Evolutionary conservation across 1,139 yeast genomes (phyloP), one percentile per base, ranked within the genome.

Genomic region (Lizanozyma gosingica): DNA sequence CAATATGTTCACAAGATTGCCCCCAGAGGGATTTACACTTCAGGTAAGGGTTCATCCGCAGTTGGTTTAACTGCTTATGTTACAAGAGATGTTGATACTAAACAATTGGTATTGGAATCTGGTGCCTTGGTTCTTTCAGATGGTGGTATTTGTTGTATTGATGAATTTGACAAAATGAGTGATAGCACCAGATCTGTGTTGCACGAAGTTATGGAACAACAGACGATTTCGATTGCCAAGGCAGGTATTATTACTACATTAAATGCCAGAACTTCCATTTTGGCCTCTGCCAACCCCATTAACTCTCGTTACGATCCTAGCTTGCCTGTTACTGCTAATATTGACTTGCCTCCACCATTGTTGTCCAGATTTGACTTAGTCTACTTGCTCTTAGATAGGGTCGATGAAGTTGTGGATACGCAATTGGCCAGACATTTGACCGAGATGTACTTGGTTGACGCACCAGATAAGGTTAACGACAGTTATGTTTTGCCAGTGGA

Each of bases 121-220:
- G 99, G 99, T 60, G 99, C 99, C 0, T 73, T 92, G 49, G 98
- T 92, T 11, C 71, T 92, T 40, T 87, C 97, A 4, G 99, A 92
- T 63, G 98, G 98, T 43, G 99, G 99, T 67, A 82, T 92, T 41
- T 92, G 98, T 67, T 94, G 98, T 65, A 92, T 92, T 59, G 99
- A 92, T 67, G 99, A 92, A 66, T 92, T 92, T 56, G 99, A 92
- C 64, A 92, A 92, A 62, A 92, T 92, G 99, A 77, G 83, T 45
- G 98, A 92, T 52, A 67, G 95, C 2, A 92, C 98, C 0, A 71
- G 98, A 54, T 87, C 97, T 2, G 97, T 92, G 14, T 68, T 92
- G 44, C 99, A 92, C 60, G 98, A 92, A 72, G 98, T 94, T 17
- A 92, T 92, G 98, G 98, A 92, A 68, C 98, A 92, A 60, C 98